Base-by-base conservation (phyloP, 2,329 filamentous ascomycete species). In the Colletotrichum endophyticum region DNA sequence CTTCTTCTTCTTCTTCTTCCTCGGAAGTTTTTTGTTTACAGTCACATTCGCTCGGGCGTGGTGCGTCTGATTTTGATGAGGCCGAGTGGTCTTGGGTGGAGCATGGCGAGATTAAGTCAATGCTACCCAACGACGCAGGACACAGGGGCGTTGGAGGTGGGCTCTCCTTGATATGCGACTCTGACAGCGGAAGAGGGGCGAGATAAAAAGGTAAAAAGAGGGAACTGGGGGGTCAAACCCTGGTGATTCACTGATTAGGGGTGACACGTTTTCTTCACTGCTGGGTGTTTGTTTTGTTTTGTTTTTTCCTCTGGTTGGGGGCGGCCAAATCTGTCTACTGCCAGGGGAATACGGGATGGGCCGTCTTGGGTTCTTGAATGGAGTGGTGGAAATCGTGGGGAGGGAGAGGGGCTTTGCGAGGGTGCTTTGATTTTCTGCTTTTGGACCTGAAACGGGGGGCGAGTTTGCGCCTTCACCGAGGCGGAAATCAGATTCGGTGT, bases 51-150 rank as follows among this genome's bases (percentile, higher is more conserved):
- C 30, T 61, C 36, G 32, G 63, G 56, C 70, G 56, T 69, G 70
- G 25, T 30, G 71, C 30, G 64, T 63, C 53, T 76, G 15, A 30
- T 70, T 61, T 66, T 74, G 64, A 69, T 73, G 66, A 36, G 64
- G 28, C 13, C 57, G 34, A 64, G 34, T 61, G 34, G 53, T 75
- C 9, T 28, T 16, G 49, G 66, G 74, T 76, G 74, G 74, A 70
- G 74, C 74, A 69, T 59, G 61, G 34, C 70, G 66, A 76, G 74
- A 76, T 76, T 76, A 66, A 70, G 74, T 73, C 74, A 76, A 73
- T 76, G 74, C 70, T 63, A 61, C 70, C 70, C 19, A 62, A 34
- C 44, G 44, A 53, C 27, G 39, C 30, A 59, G 32, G 27, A 28
- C 28, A 49, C 25, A 30, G 59, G 57, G 68, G 36, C 25, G 49